Conservation (phyloP, 148 eudicot species). For the Camellia japonica region DNA sequence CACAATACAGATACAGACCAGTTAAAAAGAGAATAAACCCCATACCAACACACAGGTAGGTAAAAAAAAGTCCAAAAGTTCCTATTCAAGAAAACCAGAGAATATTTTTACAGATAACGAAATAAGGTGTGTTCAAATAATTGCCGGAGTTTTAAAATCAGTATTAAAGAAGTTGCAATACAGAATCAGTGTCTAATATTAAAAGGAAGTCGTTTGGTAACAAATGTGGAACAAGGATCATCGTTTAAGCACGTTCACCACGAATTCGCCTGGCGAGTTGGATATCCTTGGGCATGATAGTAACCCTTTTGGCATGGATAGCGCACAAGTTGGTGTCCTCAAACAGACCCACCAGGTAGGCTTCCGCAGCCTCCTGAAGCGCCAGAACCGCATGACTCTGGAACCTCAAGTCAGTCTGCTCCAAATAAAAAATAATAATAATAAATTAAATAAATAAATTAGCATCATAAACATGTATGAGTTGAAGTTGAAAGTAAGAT, state of each 20-base stretch:
- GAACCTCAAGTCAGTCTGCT: slow-evolving; percentile 51
- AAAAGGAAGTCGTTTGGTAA: too few relatives aligned
- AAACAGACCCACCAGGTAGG: slow-evolving; percentile 40
- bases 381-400: slow-evolving; percentile 51
- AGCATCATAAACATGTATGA: background rate
- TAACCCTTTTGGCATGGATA: slow-evolving; percentile 44
- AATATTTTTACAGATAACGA: too few relatives aligned
- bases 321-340: slow-evolving; percentile 37
- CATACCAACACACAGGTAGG: too few relatives aligned
- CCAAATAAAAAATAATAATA: background rate
- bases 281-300: slow-evolving; percentile 48
- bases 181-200: too few relatives aligned
- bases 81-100: too few relatives aligned
- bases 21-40: too few relatives aligned
- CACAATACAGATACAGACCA: too few relatives aligned
- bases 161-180: too few relatives aligned
- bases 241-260: slow-evolving; percentile 38
- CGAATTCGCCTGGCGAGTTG: slow-evolving; percentile 49
- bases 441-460: background rate
- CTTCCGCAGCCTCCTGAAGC: slow-evolving; percentile 42
- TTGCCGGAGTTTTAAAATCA: too few relatives aligned
- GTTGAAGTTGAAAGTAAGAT: background rate
- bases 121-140: too few relatives aligned
- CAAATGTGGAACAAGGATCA: background rate
- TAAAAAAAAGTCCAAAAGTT: too few relatives aligned